Conservation (phyloP, 495 filamentous ascomycete genomes). For the Hyaloscypha bicolor region DNA sequence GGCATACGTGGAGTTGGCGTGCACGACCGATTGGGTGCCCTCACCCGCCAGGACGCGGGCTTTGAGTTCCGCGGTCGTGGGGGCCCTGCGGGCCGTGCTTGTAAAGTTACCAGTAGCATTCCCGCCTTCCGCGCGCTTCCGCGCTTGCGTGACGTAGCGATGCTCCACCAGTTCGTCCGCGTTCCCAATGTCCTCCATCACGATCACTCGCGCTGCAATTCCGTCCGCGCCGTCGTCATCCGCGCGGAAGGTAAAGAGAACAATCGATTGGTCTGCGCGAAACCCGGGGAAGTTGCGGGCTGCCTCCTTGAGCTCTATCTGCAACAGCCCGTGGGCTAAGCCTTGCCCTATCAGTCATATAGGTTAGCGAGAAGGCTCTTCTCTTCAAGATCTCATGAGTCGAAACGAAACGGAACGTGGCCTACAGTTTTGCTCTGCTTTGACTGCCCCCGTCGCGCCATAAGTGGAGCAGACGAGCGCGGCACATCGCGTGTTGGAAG, state of each 20-base stretch:
- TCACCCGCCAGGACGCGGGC: constrained; percentile 2
- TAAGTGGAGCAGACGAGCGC: not conserved
- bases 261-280: too few relatives aligned
- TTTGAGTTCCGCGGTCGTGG: constrained; percentile 4
- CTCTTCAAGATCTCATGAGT: too few relatives aligned
- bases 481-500: constrained; percentile 20
- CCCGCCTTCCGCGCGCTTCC: not conserved
- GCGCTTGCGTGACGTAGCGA: too few relatives aligned
- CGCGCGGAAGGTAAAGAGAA: too few relatives aligned
- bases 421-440: constrained; percentile 18
- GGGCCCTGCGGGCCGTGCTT: too few relatives aligned
- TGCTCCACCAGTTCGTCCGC: too few relatives aligned
- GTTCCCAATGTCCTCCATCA: too few relatives aligned
- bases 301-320: not conserved
- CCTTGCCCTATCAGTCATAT: constrained; percentile 11
- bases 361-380: too few relatives aligned
- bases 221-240: not conserved
- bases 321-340: not conserved
- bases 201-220: not conserved
- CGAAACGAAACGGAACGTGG: too few relatives aligned
- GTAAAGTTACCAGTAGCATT: too few relatives aligned
- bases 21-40: not conserved
- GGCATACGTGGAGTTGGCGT: constrained; percentile 1
- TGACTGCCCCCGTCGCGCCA: constrained; percentile 1
- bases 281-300: too few relatives aligned